Evolutionary conservation across 2,329 filamentous ascomycete species (phyloP), one percentile per base, ranked within the genome.

Genomic region (Diaporthe sp.): DNA sequence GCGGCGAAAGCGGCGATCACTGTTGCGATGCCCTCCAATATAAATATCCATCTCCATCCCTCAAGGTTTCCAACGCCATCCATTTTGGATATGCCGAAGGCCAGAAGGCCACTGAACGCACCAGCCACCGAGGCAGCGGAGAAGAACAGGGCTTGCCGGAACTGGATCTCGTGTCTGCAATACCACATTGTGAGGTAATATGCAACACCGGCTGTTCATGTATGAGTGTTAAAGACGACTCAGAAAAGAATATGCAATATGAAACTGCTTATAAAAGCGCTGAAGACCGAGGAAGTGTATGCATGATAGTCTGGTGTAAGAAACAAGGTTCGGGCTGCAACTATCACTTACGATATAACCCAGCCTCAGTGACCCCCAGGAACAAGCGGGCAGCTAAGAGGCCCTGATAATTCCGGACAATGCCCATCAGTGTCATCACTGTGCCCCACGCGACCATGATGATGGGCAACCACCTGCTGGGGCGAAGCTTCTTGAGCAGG

Each of bases 101-200:
- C 87, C 12, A 89, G 79, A 1, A 89, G 78, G 5, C 93, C 93
- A 76, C 92, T 93, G 77, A 95, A 95, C 0, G 92, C 94, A 0
- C 94, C 94, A 0, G 94, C 94, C 0, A 97, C 85, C 0, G 94
- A 94, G 0, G 94, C 94, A 0, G 94, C 94, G 0, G 93, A 94
- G 85, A 96, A 97, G 87, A 97, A 96, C 69, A 96, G 89, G 1
- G 94, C 94, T 75, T 88, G 86, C 0, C 89, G 84, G 30, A 88
- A 80, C 71, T 89, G 87, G 39, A 89, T 86, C 75, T 90, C 89
- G 68, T 88, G 85, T n/a, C 89, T 85, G 27, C 85, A 88, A 74
- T 91, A 91, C 88, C 88, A 91, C 85, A 89, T 88, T 0, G 88
- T 90, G 3, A 90, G 79, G 72, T 89, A 89, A 73, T 89, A 89